Base-by-base conservation (phyloP, 768 basidiomycete species). In the Sarcomyxa edulis region DNA sequence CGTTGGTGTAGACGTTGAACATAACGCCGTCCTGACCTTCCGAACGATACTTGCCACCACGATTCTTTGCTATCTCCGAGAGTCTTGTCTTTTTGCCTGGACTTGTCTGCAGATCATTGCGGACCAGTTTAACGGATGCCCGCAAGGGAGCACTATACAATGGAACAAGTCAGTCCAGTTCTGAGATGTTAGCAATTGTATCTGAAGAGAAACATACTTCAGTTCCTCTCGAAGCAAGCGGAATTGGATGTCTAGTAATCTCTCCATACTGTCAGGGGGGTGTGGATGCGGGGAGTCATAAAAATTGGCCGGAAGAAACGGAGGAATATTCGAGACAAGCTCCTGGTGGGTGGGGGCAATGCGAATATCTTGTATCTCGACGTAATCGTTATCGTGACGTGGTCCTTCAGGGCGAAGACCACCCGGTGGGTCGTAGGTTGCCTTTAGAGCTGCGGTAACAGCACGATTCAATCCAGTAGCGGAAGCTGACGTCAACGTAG, bases 191-290 rank as follows among this genome's bases (percentile, higher is more conserved):
- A 2, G 2, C n/a, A 5, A 11, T 16, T 11, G 42, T n/a, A 21
- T 26, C 43, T 18, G 39, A 29, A 38, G 9, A 40, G 16, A 23
- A 6, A 52, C 74, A 16, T 48, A 82, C 75, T 71, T 81, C 12
- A 83, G 58, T 40, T 89, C 86, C 46, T 87, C 86, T 25, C 86
- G 65, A 24, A 89, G 59, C 0, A 88, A 66, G 23, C 86, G 74
- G 54, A 84, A 89, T 46, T 89, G 84, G 3, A 81, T 72, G 41
- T 90, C 87, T 8, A 87, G 59, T 15, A 81, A 61, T 6, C 78
- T 64, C 39, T 82, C 69, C 74, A 88, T 84, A 16, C 74, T 76
- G 11, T 68, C 68, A 3, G 56, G 45, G 0, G 73, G 73, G 9
- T 70, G 66, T 39, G 71, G 81, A 48, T 85, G 84, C 0, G 82